Conservation (phyloP, 768 basidiomycete genomes). For the Rhodocollybia butyracea region DNA sequence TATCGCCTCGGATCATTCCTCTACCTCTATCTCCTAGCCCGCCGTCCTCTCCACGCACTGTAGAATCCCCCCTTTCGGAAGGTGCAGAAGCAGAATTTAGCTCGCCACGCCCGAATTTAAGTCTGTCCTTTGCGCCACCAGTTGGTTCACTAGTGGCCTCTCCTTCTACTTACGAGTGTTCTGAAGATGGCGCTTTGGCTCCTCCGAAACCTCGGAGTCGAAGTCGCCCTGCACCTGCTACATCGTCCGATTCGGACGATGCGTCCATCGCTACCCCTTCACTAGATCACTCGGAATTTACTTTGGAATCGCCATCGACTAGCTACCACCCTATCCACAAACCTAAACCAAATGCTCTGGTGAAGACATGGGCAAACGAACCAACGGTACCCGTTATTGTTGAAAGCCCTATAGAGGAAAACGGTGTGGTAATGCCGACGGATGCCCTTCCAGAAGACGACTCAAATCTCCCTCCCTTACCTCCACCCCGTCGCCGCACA, state of each 20-base stretch:
- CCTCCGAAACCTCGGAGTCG: not conserved
- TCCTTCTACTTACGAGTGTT: not conserved
- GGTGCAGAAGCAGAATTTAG: not conserved
- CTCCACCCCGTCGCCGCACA: not conserved
- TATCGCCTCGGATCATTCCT: not conserved
- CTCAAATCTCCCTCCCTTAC: slow-evolving; percentile 4
- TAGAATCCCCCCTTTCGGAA: not conserved
- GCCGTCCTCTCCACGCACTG: not conserved
- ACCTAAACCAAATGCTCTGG: slow-evolving; percentile 15
- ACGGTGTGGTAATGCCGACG: slow-evolving; percentile 9
- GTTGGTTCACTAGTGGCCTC: not conserved
- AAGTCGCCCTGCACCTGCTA: slow-evolving; percentile 5
- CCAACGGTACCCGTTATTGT: slow-evolving; percentile 20
- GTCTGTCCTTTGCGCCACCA: not conserved
- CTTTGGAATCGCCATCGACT: slow-evolving; percentile 5
- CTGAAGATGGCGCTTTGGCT: not conserved
- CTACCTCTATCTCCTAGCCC: not conserved
- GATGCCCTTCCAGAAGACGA: slow-evolving; percentile 11
- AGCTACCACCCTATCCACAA: slow-evolving; percentile 18
- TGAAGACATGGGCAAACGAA: slow-evolving; percentile 15
- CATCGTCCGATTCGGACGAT: slow-evolving; percentile 11
- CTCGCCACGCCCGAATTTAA: not conserved
- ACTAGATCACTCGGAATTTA: slow-evolving; percentile 22
- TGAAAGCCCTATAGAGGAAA: slow-evolving; percentile 35
- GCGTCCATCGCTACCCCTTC: slow-evolving; percentile 24